A percentile compares a stretch with the other conserved stretches of the same genome.
phyloP scores from a whole-genome alignment of 2,329 filamentous ascomycete genomes.

The Colletotrichum simmondsii region DNA sequence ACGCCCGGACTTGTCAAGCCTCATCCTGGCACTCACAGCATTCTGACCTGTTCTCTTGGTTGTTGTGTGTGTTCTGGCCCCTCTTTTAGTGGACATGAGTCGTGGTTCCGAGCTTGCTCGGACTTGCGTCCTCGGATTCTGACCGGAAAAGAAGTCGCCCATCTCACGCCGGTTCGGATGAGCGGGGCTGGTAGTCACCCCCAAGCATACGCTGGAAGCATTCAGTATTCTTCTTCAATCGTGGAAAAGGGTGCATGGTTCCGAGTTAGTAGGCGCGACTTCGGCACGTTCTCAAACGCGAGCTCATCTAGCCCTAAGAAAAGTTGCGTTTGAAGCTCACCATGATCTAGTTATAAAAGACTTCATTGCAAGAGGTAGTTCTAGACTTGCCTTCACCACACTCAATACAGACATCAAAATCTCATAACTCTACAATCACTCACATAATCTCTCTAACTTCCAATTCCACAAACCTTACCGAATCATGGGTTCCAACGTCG shows the following conservation, averaged over 20 bases:
- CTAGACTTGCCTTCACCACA: not conserved
- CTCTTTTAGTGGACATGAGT: not conserved
- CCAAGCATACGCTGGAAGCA: not conserved
- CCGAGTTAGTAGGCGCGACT: conserved; percentile 4
- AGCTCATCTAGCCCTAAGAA: not conserved
- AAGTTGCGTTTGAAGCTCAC: not conserved
- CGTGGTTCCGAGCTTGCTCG: conserved; percentile 13
- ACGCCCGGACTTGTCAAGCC: not conserved
- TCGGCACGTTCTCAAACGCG: conserved; percentile 20
- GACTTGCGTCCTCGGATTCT: conserved; percentile 1
- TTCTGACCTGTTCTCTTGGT: not conserved
- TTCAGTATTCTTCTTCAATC: not conserved
- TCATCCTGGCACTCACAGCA: not conserved
- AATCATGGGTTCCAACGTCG: conserved; percentile 38
- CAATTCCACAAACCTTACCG: not conserved
- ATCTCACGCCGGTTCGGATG: not conserved
- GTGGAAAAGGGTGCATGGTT: not conserved
- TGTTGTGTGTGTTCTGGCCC: not conserved
- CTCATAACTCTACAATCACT: not conserved
- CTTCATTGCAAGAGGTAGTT: not conserved
- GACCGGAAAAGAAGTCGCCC: not conserved
- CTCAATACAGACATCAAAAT: not conserved
- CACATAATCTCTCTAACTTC: not conserved
- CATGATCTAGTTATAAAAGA: conserved; percentile 17
- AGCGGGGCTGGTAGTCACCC: not conserved